Percentiles rank a stretch among this genome's conserved stretches.
phyloP scores from a whole-genome alignment of 768 basidiomycete genomes.

The Suillus variegatus region DNA sequence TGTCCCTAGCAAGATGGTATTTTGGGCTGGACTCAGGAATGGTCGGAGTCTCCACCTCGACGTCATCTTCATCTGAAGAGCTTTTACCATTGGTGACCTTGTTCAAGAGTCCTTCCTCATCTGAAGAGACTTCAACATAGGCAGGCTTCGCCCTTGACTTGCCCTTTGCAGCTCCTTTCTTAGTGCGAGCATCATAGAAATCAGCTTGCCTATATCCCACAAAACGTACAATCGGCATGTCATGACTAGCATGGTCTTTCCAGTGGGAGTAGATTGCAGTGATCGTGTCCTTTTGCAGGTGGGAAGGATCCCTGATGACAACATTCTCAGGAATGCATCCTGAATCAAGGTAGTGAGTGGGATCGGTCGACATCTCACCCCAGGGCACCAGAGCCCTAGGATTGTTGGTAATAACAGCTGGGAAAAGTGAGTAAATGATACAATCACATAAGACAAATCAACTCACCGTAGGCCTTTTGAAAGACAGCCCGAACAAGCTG shows the following conservation, averaged over 20 bases:
- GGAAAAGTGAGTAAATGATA: not conserved
- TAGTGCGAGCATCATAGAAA: not conserved
- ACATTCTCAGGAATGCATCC: not conserved
- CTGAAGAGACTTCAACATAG: not conserved
- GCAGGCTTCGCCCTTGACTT: not conserved
- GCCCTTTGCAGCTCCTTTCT: not conserved
- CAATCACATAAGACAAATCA: not conserved
- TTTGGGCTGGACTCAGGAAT: not conserved
- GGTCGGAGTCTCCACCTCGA: not conserved
- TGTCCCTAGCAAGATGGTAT: not conserved
- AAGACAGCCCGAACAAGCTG: not conserved
- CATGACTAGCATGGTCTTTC: not conserved
- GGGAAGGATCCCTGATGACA: not conserved
- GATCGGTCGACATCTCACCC: not conserved
- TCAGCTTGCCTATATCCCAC: not conserved
- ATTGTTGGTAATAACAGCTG: not conserved
- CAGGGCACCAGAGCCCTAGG: not conserved
- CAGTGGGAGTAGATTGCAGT: not conserved
- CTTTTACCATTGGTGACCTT: not conserved
- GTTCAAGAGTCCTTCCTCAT: not conserved
- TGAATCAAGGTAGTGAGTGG: not conserved
- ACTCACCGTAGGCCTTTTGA: not conserved
- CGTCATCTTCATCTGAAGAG: not conserved
- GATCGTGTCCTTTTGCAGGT: not conserved
- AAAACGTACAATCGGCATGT: not conserved